Evolutionary conservation across 108 stramenopile genomes (phyloP).

Genomic region (Cyclotella atomus): DNA sequence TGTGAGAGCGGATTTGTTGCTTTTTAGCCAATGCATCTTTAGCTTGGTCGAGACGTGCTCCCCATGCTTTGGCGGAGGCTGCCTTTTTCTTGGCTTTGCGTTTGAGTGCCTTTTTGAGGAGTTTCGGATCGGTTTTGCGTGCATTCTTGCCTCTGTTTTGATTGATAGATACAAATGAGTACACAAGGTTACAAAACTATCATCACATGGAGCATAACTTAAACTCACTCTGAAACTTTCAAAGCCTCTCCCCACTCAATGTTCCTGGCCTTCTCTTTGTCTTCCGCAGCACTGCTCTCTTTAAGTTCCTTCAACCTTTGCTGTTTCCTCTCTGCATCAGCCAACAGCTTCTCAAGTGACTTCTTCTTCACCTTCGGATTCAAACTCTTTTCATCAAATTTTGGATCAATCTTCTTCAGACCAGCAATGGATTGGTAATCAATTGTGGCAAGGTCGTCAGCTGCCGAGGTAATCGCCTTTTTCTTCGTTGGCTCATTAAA

Average conservation of each 20-base stretch:
- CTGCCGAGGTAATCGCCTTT: conserved; percentile 22
- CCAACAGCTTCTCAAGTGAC: conserved; percentile 81
- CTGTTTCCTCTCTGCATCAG: conserved; percentile 86
- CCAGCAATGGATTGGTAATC: conserved; percentile 86
- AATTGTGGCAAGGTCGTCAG: conserved; percentile 69
- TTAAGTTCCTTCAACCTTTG: conserved; percentile 76
- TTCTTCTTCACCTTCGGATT: conserved; percentile 69
- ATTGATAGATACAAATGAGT: no score
- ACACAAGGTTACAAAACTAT: neutral
- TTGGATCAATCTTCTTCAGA: conserved; percentile 51
- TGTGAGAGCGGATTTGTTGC: conserved; percentile 86
- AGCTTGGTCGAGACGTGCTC: conserved; percentile 69
- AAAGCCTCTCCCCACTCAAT: conserved; percentile 84
- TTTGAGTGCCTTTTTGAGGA: conserved; percentile 85
- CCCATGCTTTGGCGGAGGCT: conserved; percentile 84
- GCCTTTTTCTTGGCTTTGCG: conserved; percentile 87
- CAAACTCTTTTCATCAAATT: conserved; percentile 72
- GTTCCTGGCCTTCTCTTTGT: conserved; percentile 71
- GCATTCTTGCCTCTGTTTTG: conserved; percentile 45
- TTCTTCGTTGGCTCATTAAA: conserved; percentile 30
- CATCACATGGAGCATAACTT: conserved; percentile 7
- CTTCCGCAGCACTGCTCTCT: conserved; percentile 55
- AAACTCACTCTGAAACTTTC: conserved; percentile 62
- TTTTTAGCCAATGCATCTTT: conserved; percentile 72
- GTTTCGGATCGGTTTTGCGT: conserved; percentile 82